Conservation (phyloP, 2,329 filamentous ascomycete species). For the Ceratocystis cacaofunesta region DNA sequence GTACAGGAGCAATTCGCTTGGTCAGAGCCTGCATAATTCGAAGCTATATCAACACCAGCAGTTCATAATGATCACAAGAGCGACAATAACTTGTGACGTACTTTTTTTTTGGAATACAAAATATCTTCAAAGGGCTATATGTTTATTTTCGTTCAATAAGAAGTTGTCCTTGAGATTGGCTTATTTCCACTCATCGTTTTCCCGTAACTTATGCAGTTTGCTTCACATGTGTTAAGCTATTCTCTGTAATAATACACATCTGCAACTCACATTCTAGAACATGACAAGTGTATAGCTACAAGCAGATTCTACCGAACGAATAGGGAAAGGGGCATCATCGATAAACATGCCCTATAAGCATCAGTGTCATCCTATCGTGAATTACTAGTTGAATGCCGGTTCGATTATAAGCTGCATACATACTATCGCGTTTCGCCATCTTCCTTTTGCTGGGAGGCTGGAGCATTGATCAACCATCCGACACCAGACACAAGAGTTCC, state of each 20-base stretch:
- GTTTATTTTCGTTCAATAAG: neutral
- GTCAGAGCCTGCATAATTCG: conserved; percentile 53
- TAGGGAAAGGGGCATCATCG: too few species aligned
- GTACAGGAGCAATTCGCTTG: conserved; percentile 92
- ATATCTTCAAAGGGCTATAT: neutral
- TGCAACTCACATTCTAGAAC: neutral
- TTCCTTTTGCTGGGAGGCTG: conserved; percentile 8
- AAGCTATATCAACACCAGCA: neutral
- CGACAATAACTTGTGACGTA: neutral
- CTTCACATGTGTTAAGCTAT: neutral
- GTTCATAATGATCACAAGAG: neutral
- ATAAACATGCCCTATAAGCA: too few species aligned
- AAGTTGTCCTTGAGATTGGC: neutral
- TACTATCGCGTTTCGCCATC: neutral
- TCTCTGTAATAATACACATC: neutral
- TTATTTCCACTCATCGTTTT: neutral
- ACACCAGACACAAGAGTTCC: conserved; percentile 53
- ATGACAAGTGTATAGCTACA: too few species aligned
- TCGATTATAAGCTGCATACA: neutral
- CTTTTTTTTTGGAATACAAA: neutral
- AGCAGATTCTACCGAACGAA: too few species aligned
- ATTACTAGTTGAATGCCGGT: neutral
- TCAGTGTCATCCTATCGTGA: neutral
- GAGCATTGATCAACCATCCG: conserved; percentile 42
- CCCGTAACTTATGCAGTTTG: neutral